Evolutionary conservation across 805 yeast genomes (phyloP).

Genomic region (Candida khao-thaluensis): DNA sequence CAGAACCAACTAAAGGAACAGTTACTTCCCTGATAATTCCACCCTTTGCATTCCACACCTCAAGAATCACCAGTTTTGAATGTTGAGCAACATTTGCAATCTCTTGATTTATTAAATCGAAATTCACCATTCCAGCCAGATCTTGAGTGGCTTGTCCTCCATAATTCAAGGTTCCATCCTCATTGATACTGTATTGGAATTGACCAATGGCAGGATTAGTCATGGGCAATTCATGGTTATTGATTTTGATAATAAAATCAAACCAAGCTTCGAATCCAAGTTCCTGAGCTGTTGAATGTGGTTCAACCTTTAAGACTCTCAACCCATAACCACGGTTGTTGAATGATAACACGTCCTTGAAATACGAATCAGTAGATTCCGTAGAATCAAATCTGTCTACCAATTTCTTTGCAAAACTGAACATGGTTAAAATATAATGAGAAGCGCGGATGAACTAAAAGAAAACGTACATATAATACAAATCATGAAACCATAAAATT

Average conservation of each 20-base stretch:
- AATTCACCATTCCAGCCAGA: slow-evolving; percentile 40
- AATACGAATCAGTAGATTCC: slow-evolving; percentile 32
- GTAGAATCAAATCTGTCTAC: slow-evolving; percentile 37
- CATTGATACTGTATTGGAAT: slow-evolving; percentile 33
- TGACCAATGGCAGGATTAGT: slow-evolving; percentile 27
- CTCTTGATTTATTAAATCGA: slow-evolving; percentile 43
- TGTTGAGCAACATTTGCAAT: slow-evolving; percentile 31
- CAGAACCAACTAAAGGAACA: slow-evolving; percentile 22
- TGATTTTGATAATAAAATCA: slow-evolving; percentile 79
- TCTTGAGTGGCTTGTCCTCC: slow-evolving; percentile 32
- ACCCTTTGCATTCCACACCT: slow-evolving; percentile 88
- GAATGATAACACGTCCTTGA: slow-evolving; percentile 27
- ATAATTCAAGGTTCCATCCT: slow-evolving; percentile 41
- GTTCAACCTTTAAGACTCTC: slow-evolving; percentile 37
- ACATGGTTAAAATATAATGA: slow-evolving; percentile 30
- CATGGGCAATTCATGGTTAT: slow-evolving; percentile 62
- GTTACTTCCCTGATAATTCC: slow-evolving; percentile 44
- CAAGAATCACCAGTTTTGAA: slow-evolving; percentile 47
- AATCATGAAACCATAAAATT: slow-evolving; percentile 7
- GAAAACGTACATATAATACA: slow-evolving; percentile 4
- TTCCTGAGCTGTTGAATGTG: slow-evolving; percentile 35
- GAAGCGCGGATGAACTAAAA: background rate
- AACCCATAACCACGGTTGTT: slow-evolving; percentile 44
- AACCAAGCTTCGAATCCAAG: slow-evolving; percentile 73
- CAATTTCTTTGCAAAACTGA: slow-evolving; percentile 44